Evolutionary conservation across 148 eudicot species (phyloP), one percentile per base, ranked within the genome.

Genomic region (Nepenthes mirabilis): DNA sequence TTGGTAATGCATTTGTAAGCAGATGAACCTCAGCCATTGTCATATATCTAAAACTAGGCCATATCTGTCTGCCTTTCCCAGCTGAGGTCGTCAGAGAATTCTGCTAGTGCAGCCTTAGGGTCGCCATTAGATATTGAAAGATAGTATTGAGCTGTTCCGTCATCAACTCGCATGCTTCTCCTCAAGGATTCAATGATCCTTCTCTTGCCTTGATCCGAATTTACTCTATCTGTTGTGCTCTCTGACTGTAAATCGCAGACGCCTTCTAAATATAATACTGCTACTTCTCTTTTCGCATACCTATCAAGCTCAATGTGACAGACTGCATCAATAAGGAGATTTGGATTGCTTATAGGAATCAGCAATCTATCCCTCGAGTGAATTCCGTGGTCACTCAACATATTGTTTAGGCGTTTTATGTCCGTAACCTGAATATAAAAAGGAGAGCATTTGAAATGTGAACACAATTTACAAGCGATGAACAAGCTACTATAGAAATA

Each of bases 351-450:
- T 33, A 94, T 61, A 7, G 95, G 99, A 59, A 94, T 83, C 32
- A 94, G 83, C 64, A 94, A 65, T 56, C 99, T 76, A 60, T 86
- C 95, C 76, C 99, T 79, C 32, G 97, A 94, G 76, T 84, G 76
- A 69, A 94, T 94, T 52, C 99, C 99, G 55, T 94, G 97, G 68
- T 93, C 99, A 61, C 99, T 89, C 91, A 93, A 86, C 99, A 93
- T 93, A 75, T 89, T 93, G 81, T 93, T 93, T 68, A 93, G 52
- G 34, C 97, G 99, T 68, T 84, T 89, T 45, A 93, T 78, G 57
- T 81, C 97, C 79, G 74, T 76, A 58, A 86, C 91, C 99, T 93
- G 81, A 37, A 67, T 35, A 60, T 33, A 62, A 54, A 76, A 13
- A 5, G 11, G 43, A 67, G 43, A 45, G 11, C 0, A 23, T 23